Percentiles rank a stretch among this genome's conserved stretches.
phyloP scores from a whole-genome alignment of 2,329 filamentous ascomycete genomes.

The Colletotrichum sp. region DNA sequence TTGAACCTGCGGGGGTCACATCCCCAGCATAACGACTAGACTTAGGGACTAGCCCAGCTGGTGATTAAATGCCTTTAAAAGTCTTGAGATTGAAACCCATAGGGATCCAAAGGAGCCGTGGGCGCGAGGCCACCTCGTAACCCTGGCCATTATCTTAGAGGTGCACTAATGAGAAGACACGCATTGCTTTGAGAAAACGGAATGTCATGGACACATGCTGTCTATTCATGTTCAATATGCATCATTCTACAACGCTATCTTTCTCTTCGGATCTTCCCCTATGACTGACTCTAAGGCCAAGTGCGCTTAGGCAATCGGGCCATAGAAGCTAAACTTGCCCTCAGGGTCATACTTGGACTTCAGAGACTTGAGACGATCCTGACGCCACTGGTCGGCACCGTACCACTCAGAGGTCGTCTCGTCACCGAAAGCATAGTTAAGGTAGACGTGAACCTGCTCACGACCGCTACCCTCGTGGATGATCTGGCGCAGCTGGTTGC shows the following conservation, averaged over 20 bases:
- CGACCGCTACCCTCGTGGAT: slow-evolving; percentile 38
- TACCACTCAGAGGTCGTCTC: slow-evolving; percentile 49
- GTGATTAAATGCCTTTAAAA: neutral
- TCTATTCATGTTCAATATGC: neutral
- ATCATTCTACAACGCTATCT: neutral
- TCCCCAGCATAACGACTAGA: neutral
- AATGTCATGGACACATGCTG: neutral
- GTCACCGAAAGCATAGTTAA: slow-evolving; percentile 58
- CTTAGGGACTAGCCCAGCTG: neutral
- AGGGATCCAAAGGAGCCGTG: neutral
- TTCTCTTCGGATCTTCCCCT: neutral
- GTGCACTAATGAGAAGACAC: neutral
- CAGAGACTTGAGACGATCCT: slow-evolving; percentile 45
- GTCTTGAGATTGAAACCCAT: neutral
- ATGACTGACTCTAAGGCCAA: neutral
- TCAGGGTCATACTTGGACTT: slow-evolving; percentile 56
- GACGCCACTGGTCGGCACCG: slow-evolving; percentile 53
- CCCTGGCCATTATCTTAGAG: neutral
- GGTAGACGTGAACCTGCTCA: slow-evolving; percentile 41
- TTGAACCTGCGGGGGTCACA: neutral
- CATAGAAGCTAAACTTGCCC: slow-evolving; percentile 48
- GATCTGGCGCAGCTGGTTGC: slow-evolving; percentile 41
- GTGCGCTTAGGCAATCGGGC: slow-evolving; percentile 33
- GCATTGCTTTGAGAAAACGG: neutral
- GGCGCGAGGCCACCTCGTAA: neutral